These are phyloP conservation scores for Inga oerstediana DNA, from an alignment of 306 rosid genomes.

Conservation along the genomic window DNA sequence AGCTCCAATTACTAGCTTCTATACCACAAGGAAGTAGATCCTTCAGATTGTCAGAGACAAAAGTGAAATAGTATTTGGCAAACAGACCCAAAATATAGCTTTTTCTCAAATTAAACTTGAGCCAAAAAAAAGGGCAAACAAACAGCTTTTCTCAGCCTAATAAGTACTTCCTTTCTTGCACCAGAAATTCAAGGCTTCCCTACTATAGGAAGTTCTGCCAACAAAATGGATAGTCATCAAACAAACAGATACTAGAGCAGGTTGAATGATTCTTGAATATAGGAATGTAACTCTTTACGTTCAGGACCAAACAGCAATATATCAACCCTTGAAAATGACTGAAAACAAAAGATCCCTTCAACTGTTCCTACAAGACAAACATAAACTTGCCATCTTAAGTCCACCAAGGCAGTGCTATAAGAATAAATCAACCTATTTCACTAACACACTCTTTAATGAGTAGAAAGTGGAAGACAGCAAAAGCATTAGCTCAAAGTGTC, in stretches of 20 bases:
- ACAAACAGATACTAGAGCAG: neutral
- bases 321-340: neutral
- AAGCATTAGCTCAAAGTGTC: neutral
- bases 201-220: neutral
- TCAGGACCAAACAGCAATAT: neutral
- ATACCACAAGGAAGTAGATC: neutral
- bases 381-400: neutral
- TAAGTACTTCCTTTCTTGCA: neutral
- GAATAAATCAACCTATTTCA: neutral
- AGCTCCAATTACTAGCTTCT: neutral
- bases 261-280: neutral
- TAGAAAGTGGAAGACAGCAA: slow-evolving; percentile 4
- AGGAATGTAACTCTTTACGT: neutral
- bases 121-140: neutral
- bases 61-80: neutral
- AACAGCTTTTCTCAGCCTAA: neutral
- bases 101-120: neutral
- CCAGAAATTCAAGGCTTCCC: slow-evolving; percentile 8
- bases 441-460: neutral
- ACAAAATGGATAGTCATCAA: slow-evolving; percentile 6
- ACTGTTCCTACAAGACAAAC: neutral
- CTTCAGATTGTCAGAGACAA: neutral
- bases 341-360: neutral
- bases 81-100: neutral
- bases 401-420: neutral